Base-by-base conservation (phyloP, 2,329 filamentous ascomycete species). In the Colletotrichum sp. region DNA sequence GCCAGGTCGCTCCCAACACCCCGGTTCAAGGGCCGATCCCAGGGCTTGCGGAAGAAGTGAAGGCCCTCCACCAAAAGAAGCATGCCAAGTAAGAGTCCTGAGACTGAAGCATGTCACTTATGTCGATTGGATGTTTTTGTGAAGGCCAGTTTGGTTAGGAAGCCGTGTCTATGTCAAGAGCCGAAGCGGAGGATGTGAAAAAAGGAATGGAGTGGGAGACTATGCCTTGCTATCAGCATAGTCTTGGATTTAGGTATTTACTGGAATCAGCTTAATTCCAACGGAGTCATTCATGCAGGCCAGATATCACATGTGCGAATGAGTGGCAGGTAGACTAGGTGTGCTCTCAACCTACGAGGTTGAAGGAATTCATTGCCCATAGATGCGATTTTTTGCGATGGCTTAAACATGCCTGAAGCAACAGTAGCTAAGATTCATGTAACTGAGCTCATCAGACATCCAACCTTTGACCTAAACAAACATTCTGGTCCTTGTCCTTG, bases 11-110 rank as follows among this genome's bases (percentile, higher is more conserved):
- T 16, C 82, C 83, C 0, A 78, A 78, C 0, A 65, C 84, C 3
- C 34, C 72, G 19, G 80, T 82, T 3, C 79, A 81, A 27, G 84
- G 84, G 0, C 84, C 84, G 1, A 78, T 83, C 15, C 72, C 79
- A 15, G 82, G 78, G 6, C 65, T 84, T 16, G 81, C 78, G 25
- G 78, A 81, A 9, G 81, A 83, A 68, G 77, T 85, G 25, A 82
- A 80, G 67, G 79, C 77, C 9, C 65, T 84, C 27, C 83, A 85
- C n/a, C 55, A 36, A 34, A 62, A 36, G 11, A 76, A 49, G 9
- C 19, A 69, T 8, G 30, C 16, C n/a, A 30, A 59, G 25, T 49
- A 29, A 30, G 15, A 59, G 16, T 7, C 25, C 25, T 11, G 29
- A 30, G 27, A 8, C 44, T 52, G 44, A 25, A 13, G 44, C 6